Percentiles rank a stretch among this genome's conserved stretches.
These are phyloP conservation scores for Melastoma malabathricum DNA, from an alignment of 345 rosid genomes.

Conservation along the genomic window DNA sequence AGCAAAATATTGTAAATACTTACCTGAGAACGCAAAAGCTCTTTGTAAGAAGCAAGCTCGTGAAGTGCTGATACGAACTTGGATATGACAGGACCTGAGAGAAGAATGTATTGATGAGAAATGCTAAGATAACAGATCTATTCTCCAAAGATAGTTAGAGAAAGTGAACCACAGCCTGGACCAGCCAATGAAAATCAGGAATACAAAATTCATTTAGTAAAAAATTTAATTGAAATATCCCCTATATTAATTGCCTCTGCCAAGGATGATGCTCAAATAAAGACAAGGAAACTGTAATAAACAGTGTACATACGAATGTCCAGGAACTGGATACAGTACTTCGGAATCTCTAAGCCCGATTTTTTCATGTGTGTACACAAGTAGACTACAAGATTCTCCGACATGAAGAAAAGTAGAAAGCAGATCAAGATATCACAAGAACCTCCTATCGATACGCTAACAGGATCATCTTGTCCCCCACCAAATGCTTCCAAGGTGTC, in stretches of 20 bases:
- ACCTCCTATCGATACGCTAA: conserved; percentile 84
- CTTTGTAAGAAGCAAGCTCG: conserved; percentile 67
- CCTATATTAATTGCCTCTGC: too few species aligned
- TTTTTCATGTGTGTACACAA: too few species aligned
- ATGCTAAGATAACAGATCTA: neutral
- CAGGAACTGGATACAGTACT: too few species aligned
- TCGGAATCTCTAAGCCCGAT: too few species aligned
- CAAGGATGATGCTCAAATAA: too few species aligned
- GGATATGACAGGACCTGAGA: conserved; percentile 62
- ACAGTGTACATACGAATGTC: too few species aligned
- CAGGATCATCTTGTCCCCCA: conserved; percentile 77
- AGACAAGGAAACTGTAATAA: too few species aligned
- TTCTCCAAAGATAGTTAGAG: neutral
- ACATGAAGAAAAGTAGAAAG: neutral
- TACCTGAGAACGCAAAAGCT: conserved; percentile 79
- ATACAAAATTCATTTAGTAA: too few species aligned
- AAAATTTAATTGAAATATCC: too few species aligned
- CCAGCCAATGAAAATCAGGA: too few species aligned
- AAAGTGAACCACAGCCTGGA: too few species aligned
- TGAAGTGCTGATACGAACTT: conserved; percentile 59
- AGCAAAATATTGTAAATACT: conserved; percentile 12
- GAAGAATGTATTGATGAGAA: conserved; percentile 11
- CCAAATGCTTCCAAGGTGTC: conserved; percentile 78
- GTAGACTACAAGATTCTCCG: neutral
- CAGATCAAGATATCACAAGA: conserved; percentile 11